Percentiles rank a stretch among this genome's conserved stretches.
Evolutionary conservation across 148 eudicot genomes (phyloP).

Genomic region (Rheum nobile): DNA sequence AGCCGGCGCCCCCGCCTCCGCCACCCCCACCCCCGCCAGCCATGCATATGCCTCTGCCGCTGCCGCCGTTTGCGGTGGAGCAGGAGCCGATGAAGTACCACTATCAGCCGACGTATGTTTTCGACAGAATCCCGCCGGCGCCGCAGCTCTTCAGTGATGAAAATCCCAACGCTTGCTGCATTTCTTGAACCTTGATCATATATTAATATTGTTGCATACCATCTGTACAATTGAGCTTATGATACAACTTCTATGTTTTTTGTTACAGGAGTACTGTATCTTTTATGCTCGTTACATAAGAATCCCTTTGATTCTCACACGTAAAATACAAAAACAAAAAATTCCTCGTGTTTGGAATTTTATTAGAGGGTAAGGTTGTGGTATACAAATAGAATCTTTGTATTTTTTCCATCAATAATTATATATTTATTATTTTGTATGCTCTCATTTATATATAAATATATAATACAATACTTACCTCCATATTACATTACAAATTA

Average conservation of each 20-base stretch:
- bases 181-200: slow-evolving; percentile 31
- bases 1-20: background rate
- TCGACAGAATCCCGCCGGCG: slow-evolving; percentile 79
- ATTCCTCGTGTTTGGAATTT: background rate
- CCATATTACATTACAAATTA: too few relatives aligned
- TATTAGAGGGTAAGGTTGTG: background rate
- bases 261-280: slow-evolving; percentile 1
- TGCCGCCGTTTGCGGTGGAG: background rate
- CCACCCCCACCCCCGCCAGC: background rate
- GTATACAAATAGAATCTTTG: background rate
- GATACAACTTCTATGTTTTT: background rate
- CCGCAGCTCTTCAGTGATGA: slow-evolving; percentile 95
- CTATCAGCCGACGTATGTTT: slow-evolving; percentile 52
- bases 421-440: too few relatives aligned
- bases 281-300: slow-evolving; percentile 15
- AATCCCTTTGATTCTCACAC: background rate
- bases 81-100: slow-evolving; percentile 16
- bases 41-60: background rate
- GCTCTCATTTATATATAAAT: too few relatives aligned
- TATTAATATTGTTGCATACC: too few relatives aligned
- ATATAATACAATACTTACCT: too few relatives aligned
- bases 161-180: slow-evolving; percentile 87
- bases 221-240: background rate
- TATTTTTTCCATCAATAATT: background rate
- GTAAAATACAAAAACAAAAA: background rate